Base-by-base conservation (phyloP, 108 stramenopile genomes). In the Cyclotella atomus region DNA sequence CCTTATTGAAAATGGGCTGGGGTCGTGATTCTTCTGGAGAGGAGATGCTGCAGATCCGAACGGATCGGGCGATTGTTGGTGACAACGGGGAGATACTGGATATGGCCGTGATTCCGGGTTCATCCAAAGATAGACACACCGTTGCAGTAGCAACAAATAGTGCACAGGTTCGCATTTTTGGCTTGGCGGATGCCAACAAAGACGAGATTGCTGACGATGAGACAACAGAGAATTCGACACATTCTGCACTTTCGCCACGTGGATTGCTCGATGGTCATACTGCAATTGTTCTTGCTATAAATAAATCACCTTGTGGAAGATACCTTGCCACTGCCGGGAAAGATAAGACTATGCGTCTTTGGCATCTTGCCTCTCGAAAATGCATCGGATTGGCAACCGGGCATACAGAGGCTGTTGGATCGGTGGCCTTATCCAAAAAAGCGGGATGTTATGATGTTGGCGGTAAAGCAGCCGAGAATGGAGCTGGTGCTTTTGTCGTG, bases 71-170 rank as follows among this genome's bases (percentile, higher is more conserved):
- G 19, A 93, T 97, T 75, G 93, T 98, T 43, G 97, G 96, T 0
- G 89, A 93, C 64, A 96, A 98, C 65, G 97, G 96, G 46, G 96
- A 98, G 76, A 91, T 98, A 46, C 85, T 98, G 16, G 97, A 97
- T 71, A 59, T 98, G 23, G 91, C 93, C 35, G 76, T 91, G 25
- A 82, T 97, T 34, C 96, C 96, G 10, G 21, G 20, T 4, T 1
- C 21, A 41, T 8, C 3, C 38, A n/a, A 38, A 24, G 71, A 57
- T 72, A 73, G 66, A 55, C 76, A 79, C 46, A 81, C 80, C 59
- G 83, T 97, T 27, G 95, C 94, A 20, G 94, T 98, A 5, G 97
- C 96, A 7, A 97, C 96, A 21, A 98, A 98, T 68, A 96, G 95
- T 79, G 83, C 97, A 5, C 92, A 96, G 71, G 90, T 96, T 68